Percentiles rank a stretch among this genome's conserved stretches.
Conservation (phyloP, 2,329 filamentous ascomycete genomes). For the Elsinoe australis region DNA sequence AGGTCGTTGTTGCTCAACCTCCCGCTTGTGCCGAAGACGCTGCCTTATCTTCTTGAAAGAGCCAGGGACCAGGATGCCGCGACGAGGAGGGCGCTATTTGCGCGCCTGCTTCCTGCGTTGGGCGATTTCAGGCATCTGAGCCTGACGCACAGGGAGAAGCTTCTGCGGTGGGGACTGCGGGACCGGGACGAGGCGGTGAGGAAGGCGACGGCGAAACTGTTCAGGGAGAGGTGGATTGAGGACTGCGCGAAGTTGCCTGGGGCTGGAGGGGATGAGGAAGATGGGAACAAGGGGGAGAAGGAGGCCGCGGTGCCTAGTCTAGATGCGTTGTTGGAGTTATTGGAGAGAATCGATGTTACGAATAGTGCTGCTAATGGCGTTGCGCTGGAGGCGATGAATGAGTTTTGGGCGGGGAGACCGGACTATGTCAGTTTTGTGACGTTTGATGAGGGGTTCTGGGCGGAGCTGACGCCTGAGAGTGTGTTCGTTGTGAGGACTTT, state of each 20-base stretch:
- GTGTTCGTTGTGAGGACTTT: slow-evolving; percentile 87
- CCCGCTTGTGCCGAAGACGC: slow-evolving; percentile 71
- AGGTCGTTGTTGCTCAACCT: slow-evolving; percentile 82
- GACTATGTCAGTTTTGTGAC: slow-evolving; percentile 67
- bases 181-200: slow-evolving; percentile 92
- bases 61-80: slow-evolving; percentile 80
- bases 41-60: slow-evolving; percentile 82
- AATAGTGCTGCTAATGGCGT: slow-evolving; percentile 87
- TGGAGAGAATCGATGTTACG: slow-evolving; percentile 89
- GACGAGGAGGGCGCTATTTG: slow-evolving; percentile 79
- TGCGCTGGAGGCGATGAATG: slow-evolving; percentile 85
- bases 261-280: slow-evolving; percentile 48
- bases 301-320: slow-evolving; percentile 58
- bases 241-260: slow-evolving; percentile 69
- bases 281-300: slow-evolving; percentile 42
- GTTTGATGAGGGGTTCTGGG: slow-evolving; percentile 71
- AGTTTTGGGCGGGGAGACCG: slow-evolving; percentile 89
- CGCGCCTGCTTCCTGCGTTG: slow-evolving; percentile 73
- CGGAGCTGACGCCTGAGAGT: slow-evolving; percentile 73
- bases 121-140: slow-evolving; percentile 93
- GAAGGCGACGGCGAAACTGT: slow-evolving; percentile 81
- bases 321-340: slow-evolving; percentile 77
- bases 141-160: slow-evolving; percentile 87
- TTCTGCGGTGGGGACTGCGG: slow-evolving; percentile 86
- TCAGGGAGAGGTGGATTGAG: slow-evolving; percentile 95